Evolutionary conservation across 2,329 filamentous ascomycete species (phyloP).

Genomic region (Fonsecaea multimorphosa): DNA sequence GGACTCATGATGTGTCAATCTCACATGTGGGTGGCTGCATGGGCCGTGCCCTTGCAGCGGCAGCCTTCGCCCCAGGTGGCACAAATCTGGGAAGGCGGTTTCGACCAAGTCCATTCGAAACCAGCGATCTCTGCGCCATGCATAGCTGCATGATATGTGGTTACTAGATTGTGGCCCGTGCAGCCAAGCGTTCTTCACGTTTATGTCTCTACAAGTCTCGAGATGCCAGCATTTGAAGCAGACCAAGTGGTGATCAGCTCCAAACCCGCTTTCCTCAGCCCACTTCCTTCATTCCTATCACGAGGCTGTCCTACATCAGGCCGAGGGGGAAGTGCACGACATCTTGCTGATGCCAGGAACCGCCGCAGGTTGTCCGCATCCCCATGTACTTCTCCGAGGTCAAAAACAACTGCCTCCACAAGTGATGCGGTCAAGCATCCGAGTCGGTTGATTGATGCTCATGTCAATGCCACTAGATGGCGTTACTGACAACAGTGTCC

Average conservation of each 20-base stretch:
- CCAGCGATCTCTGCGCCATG: background rate
- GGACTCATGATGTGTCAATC: slow-evolving; percentile 24
- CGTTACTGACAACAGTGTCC: background rate
- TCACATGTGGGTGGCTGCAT: slow-evolving; percentile 20
- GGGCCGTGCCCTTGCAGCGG: slow-evolving; percentile 12
- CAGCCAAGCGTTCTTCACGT: background rate
- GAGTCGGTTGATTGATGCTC: background rate
- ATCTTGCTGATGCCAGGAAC: slow-evolving; percentile 28
- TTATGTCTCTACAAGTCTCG: background rate
- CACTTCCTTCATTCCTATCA: background rate
- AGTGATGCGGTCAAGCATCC: background rate
- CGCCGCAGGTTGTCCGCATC: slow-evolving; percentile 20
- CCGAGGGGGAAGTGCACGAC: slow-evolving; percentile 8
- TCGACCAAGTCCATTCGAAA: background rate
- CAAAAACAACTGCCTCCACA: slow-evolving; percentile 7
- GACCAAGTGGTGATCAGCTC: background rate
- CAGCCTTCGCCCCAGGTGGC: background rate
- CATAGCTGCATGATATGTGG: background rate
- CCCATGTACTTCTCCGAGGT: slow-evolving; percentile 21
- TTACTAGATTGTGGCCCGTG: background rate
- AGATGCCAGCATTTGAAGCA: background rate
- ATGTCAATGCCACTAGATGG: background rate
- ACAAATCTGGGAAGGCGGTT: slow-evolving; percentile 6
- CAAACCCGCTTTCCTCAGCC: background rate
- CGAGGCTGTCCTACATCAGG: slow-evolving; percentile 19